Evolutionary conservation across 176 grass and related monocot species (phyloP), one percentile per base, ranked within the genome.

Genomic region (Eleusine coracana): DNA sequence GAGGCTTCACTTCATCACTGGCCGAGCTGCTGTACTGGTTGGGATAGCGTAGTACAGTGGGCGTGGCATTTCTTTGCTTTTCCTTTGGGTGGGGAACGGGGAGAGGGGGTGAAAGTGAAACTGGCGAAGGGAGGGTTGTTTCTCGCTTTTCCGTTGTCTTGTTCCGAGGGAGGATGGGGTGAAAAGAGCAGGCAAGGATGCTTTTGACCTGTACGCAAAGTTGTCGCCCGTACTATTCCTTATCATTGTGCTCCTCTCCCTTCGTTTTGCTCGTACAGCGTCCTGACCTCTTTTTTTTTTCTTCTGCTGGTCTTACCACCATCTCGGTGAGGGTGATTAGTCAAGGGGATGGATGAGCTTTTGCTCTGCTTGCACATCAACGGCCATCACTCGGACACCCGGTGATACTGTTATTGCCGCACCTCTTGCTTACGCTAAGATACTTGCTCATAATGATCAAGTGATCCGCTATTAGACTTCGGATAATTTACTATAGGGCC

Each of bases 181-280:
- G 66, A 58, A 82, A 56, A 73, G 18, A 86, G 68, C 13, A 69
- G 13, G 69, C 74, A 42, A 23, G 3, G 66, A 71, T 44, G 88
- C 83, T 74, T 86, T 86, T 70, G 40, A 83, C 73, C 73, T 41
- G 78, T 76, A 73, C 72, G 59, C 71, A 86, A 78, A 68, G 88
- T 38, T 73, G 74, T 7, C 28, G 20, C 48, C 68, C 83, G 83
- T 90, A 90, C 83, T 39, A 4, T 45, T 50, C 68, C 78, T 23
- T 79, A 86, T 83, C 83, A 83, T 83, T 86, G 84, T 70, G 84
- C 56, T 83, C 67, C 78, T 64, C 0, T 64, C 0, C 4, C 1
- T 51, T 10, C 27, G 17, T 55, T 48, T 74, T 69, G 52, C 44
- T 34, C 36, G 59, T 36, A 7, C 77, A 25, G 12, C 64, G 12